Evolutionary conservation across 306 rosid genomes (phyloP), one percentile per base, ranked within the genome.

Genomic region (Corylus heterophylla): DNA sequence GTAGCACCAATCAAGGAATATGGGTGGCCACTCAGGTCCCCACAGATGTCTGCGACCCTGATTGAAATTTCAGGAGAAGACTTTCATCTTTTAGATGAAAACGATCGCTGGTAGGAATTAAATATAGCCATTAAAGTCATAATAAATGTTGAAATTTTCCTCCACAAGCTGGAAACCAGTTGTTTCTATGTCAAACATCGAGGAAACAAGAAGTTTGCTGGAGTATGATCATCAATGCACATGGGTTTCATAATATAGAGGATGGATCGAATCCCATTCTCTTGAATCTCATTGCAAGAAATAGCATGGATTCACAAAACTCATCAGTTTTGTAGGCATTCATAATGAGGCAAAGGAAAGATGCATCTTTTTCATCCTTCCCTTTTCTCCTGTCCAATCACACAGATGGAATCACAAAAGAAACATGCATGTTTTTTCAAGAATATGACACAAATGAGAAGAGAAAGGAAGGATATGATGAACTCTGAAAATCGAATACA

Each of bases 401-500:
- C 31, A 68, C 52, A 31, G 35, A 61, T 37, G 55, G 73, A 83
- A 12, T 64, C 71, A 71, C 54, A 64, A 75, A 64, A 74, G n/a
- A 72, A 72, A 68, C 22, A 72, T 20, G 35, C 79, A 52, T 17
- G 51, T 10, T 10, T 0, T 39, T 37, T 17, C 58, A 20, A 61
- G 67, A 74, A 25, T 76, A 7, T 25, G 81, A 79, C 76, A 73
- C 81, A 73, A 2, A 68, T 35, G 44, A 48, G 47, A 78, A 75
- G 72, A 73, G 73, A 79, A 80, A 74, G 81, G 77, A 80, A 84
- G 68, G 11, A 81, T 31, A 31, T 31, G 81, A 83, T 73, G 80
- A 83, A 85, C 76, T 88, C 87, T 64, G 84, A 87, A 87, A 83
- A 80, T 83, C 71, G 85, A 68, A 88, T 90, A 92, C 89, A 92